Percentiles rank a stretch among this genome's conserved stretches.
Evolutionary conservation across 179 eudicot species (phyloP).

Genomic region (Silene vulgaris): DNA sequence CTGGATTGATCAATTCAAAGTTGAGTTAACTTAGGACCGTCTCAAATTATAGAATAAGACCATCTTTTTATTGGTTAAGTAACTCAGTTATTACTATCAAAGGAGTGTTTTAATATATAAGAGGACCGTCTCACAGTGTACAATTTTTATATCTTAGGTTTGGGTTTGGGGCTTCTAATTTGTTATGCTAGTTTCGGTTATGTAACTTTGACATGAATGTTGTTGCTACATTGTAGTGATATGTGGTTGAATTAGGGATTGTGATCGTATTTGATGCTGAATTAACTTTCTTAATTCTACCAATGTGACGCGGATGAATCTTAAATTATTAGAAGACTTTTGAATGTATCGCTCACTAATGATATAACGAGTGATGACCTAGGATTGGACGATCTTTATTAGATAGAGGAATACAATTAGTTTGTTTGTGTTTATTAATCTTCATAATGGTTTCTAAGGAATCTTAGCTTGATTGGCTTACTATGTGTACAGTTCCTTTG

Average conservation of each 20-base stretch:
- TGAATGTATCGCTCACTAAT: not conserved
- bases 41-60: too few relatives aligned
- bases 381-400: not conserved
- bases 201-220: not conserved
- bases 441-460: too few relatives aligned
- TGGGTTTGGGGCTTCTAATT: not conserved
- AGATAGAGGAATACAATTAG: not conserved
- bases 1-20: not conserved
- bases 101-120: not conserved
- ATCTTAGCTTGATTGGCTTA: not conserved
- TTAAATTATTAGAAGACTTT: not conserved
- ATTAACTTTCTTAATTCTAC: constrained; percentile 1
- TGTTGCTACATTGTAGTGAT: not conserved
- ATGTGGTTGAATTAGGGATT: not conserved
- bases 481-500: not conserved
- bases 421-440: not conserved
- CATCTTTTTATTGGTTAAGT: too few relatives aligned
- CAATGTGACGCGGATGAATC: not conserved
- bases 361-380: not conserved
- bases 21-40: not conserved
- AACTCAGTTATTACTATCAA: not conserved
- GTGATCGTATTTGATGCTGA: not conserved
- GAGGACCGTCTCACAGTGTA: too few relatives aligned
- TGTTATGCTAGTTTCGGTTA: not conserved
- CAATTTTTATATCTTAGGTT: not conserved